Percentiles rank a stretch among this genome's conserved stretches.
phyloP scores from a whole-genome alignment of 202 grass and related monocot species.

The Musa balbisiana region DNA sequence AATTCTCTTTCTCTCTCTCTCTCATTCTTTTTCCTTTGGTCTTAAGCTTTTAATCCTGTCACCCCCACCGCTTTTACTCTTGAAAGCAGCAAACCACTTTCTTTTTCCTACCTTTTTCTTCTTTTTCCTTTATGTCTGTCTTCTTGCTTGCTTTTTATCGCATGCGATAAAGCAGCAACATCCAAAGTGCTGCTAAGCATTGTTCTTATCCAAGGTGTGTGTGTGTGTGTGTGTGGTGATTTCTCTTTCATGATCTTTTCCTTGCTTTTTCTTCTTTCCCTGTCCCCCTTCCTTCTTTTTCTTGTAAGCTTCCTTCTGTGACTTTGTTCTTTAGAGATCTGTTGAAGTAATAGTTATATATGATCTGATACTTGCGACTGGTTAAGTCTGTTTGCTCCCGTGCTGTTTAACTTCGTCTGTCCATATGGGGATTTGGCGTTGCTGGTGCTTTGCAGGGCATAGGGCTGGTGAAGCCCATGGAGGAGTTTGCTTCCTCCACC shows the following conservation, averaged over 20 bases:
- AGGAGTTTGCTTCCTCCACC: conserved; percentile 17
- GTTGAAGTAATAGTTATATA: background rate
- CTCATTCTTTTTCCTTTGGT: conserved; percentile 13
- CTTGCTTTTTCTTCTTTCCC: background rate
- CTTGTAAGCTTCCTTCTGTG: background rate
- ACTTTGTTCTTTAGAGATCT: background rate
- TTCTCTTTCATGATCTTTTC: conserved; percentile 9
- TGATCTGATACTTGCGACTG: background rate
- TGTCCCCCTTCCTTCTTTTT: conserved; percentile 13
- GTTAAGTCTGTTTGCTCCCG: conserved; percentile 16
- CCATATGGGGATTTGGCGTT: conserved; percentile 11
- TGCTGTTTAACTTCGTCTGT: conserved; percentile 7
- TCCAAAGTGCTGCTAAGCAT: conserved; percentile 1
- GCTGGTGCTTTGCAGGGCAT: conserved; percentile 26
- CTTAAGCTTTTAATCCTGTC: conserved; percentile 24
- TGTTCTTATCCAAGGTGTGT: conserved; percentile 1
- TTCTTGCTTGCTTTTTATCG: background rate
- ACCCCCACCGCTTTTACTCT: conserved; percentile 18
- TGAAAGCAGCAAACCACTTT: conserved; percentile 25
- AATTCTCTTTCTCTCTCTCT: conserved; percentile 5
- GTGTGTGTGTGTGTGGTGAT: background rate
- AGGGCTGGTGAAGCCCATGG: conserved; percentile 28
- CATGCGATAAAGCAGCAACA: conserved; percentile 8
- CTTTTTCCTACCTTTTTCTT: background rate
- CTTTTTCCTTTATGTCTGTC: conserved; percentile 10